phyloP scores from a whole-genome alignment of 2,329 filamentous ascomycete genomes.

The Amylocarpus encephaloides region DNA sequence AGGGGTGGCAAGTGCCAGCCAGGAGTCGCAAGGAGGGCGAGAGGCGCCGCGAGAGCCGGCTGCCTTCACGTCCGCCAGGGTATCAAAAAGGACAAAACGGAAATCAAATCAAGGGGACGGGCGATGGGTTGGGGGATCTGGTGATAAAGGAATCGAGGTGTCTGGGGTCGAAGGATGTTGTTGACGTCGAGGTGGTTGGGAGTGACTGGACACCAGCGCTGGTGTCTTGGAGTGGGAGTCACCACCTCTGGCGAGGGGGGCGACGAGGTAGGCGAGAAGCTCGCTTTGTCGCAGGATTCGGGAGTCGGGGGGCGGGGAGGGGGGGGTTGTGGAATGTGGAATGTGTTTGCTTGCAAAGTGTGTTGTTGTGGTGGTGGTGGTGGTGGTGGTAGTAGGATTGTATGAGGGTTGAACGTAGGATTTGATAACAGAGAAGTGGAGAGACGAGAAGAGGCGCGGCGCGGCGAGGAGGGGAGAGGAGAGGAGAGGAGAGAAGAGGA shows the following conservation, averaged over 20 bases:
- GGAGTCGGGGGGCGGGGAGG: constrained; percentile 2
- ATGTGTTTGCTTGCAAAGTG: background rate
- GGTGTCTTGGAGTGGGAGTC: constrained; percentile 9
- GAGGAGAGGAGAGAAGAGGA: no score
- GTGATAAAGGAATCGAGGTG: constrained; percentile 11
- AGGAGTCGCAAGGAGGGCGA: constrained; percentile 16
- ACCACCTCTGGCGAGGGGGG: constrained; percentile 4
- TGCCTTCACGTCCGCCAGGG: constrained; percentile 15
- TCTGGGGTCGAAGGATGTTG: background rate
- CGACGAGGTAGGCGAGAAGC: constrained; percentile 3
- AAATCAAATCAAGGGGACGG: constrained; percentile 11
- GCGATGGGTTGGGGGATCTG: constrained; percentile 10
- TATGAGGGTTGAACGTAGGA: no score
- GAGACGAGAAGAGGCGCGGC: no score
- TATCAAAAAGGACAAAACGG: constrained; percentile 22
- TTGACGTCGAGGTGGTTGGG: background rate
- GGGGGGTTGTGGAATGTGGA: background rate
- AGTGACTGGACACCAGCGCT: background rate
- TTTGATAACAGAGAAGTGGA: no score
- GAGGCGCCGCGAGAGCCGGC: constrained; percentile 12
- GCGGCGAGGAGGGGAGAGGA: no score
- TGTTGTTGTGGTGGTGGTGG: no score
- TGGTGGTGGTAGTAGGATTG: no score
- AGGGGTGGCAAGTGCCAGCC: constrained; percentile 21
- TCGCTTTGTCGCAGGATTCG: constrained; percentile 20